These are phyloP conservation scores for Kodamaea derodonti DNA, from an alignment of 1,139 yeast genomes.

Conservation along the genomic window DNA sequence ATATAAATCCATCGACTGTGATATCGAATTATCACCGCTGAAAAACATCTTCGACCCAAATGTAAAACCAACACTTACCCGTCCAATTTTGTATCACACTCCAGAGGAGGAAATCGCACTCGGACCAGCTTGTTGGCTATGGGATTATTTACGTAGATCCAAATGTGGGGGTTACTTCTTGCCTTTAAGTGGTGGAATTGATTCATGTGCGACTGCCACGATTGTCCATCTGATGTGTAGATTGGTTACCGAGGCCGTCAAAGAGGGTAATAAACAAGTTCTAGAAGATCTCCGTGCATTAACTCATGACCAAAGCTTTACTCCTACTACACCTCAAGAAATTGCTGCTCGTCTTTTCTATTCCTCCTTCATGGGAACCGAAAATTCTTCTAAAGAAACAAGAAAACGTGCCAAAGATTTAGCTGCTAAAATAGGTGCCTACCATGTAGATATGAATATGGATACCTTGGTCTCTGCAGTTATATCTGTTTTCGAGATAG, in stretches of 20 bases:
- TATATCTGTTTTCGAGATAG: constrained; percentile 71
- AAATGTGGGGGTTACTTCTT: constrained; percentile 86
- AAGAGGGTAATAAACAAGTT: constrained; percentile 60
- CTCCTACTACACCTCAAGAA: constrained; percentile 71
- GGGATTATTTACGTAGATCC: constrained; percentile 95
- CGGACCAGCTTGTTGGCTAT: constrained; percentile 99
- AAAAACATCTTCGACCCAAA: constrained; percentile 56
- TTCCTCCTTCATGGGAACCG: constrained; percentile 94
- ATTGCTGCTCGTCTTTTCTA: constrained; percentile 75
- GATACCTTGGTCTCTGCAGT: constrained; percentile 77
- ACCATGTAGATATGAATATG: constrained; percentile 89
- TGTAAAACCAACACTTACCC: constrained; percentile 56
- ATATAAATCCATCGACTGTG: constrained; percentile 61
- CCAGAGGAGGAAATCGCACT: constrained; percentile 96
- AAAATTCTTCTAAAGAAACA: constrained; percentile 85
- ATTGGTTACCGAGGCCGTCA: constrained; percentile 64
- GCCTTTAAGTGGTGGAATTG: constrained; percentile 96
- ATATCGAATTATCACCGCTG: constrained; percentile 59
- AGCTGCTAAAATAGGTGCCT: constrained; percentile 75
- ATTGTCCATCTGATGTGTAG: constrained; percentile 94
- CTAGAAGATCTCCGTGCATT: constrained; percentile 67
- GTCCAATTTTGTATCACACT: constrained; percentile 56
- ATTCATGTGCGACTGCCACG: constrained; percentile 94
- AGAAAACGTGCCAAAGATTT: constrained; percentile 77
- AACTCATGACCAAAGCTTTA: constrained; percentile 54